These are phyloP conservation scores for Erodium texanum DNA, from an alignment of 441 rosid genomes.

Conservation along the genomic window DNA sequence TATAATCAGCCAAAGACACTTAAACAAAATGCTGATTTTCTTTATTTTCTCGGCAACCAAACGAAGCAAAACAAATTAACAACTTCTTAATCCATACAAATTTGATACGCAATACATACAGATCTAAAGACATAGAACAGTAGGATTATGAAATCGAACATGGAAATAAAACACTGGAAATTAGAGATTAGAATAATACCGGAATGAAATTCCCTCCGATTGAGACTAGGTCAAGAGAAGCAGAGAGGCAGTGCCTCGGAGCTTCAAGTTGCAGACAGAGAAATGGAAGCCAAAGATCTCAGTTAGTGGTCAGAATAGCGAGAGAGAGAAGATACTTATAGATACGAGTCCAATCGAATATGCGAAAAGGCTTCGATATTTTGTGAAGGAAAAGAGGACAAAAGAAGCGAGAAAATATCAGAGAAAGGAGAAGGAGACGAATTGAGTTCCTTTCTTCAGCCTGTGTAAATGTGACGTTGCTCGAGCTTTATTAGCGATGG, in stretches of 20 bases:
- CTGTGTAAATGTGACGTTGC: neutral
- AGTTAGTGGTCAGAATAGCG: constrained; percentile 2
- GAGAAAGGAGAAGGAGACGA: neutral
- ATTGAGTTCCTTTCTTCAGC: neutral
- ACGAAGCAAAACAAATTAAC: too few relatives aligned
- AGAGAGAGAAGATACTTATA: constrained; percentile 9
- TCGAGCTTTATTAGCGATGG: neutral
- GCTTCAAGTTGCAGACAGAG: constrained; percentile 4
- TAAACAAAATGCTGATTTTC: neutral
- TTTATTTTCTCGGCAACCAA: neutral
- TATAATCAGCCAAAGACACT: neutral
- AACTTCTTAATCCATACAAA: too few relatives aligned
- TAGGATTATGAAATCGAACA: neutral
- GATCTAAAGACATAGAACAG: neutral
- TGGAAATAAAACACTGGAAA: neutral
- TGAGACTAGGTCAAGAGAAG: neutral
- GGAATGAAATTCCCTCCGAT: constrained; percentile 1
- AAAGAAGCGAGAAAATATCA: neutral
- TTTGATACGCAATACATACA: too few relatives aligned
- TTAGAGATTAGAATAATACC: constrained; percentile 6
- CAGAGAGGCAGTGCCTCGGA: constrained; percentile 5
- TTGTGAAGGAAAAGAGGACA: constrained; percentile 7
- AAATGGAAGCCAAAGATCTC: neutral
- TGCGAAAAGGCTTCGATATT: constrained; percentile 9
- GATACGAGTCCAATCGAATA: constrained; percentile 7